A percentile compares a stretch with the other conserved stretches of the same genome.
Evolutionary conservation across 306 rosid genomes (phyloP).

Genomic region (Sphenostylis stenocarpa): DNA sequence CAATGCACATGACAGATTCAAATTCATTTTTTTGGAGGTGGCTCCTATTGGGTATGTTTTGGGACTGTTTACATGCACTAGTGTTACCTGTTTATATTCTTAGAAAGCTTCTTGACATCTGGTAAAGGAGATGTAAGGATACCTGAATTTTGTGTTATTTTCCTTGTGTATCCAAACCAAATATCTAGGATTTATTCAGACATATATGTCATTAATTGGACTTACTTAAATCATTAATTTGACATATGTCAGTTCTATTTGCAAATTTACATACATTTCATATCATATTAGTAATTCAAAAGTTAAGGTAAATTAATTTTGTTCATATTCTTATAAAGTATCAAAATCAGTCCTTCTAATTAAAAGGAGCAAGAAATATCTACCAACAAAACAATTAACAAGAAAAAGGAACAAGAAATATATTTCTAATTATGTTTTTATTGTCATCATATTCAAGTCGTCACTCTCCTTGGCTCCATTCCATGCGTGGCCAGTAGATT

Average conservation of each 20-base stretch:
- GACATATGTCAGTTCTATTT: neutral
- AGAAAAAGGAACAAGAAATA: neutral
- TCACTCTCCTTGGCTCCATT: neutral
- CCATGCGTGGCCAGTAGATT: neutral
- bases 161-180: conserved; percentile 17
- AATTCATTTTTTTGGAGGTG: conserved; percentile 69
- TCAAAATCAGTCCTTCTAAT: neutral
- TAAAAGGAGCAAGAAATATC: neutral
- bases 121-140: neutral
- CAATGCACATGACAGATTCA: conserved; percentile 47
- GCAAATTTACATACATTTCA: neutral
- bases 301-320: neutral
- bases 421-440: neutral
- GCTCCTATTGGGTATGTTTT: conserved; percentile 84
- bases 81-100: neutral
- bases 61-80: conserved; percentile 20
- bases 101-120: neutral
- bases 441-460: neutral
- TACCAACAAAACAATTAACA: no score
- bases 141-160: neutral
- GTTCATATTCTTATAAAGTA: neutral
- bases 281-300: conserved; percentile 4
- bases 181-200: conserved; percentile 1
- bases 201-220: neutral
- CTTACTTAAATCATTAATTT: neutral